phyloP scores from a whole-genome alignment of 2,329 filamentous ascomycete genomes.

The Hawksworthiomyces lignivorus region DNA sequence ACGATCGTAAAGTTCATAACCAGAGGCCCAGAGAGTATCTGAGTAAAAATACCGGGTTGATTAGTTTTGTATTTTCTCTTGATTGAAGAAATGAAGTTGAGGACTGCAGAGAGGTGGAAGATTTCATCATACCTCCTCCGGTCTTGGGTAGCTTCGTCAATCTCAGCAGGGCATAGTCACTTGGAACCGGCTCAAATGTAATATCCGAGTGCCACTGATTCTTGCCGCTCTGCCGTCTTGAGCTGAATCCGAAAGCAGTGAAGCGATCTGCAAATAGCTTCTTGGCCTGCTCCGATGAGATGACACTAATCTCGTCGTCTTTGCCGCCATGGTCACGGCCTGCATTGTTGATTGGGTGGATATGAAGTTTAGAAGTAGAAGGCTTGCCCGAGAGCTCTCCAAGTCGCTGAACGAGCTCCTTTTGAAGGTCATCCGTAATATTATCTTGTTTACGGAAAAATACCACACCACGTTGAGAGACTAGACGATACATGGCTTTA shows the following conservation, averaged over 20 bases:
- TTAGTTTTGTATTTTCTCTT: no score
- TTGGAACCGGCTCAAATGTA: slow-evolving; percentile 38
- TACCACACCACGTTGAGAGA: slow-evolving; percentile 42
- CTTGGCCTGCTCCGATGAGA: slow-evolving; percentile 31
- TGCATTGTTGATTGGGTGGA: slow-evolving; percentile 34
- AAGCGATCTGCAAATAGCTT: slow-evolving; percentile 10
- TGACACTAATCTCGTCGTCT: slow-evolving; percentile 38
- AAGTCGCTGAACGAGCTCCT: slow-evolving; percentile 13
- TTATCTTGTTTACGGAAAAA: slow-evolving; percentile 41
- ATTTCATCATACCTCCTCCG: slow-evolving; percentile 24
- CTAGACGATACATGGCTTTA: no score
- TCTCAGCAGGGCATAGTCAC: slow-evolving; percentile 37
- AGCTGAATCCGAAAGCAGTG: neutral
- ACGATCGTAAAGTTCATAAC: slow-evolving; percentile 59
- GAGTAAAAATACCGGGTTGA: no score
- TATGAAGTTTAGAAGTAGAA: slow-evolving; percentile 41
- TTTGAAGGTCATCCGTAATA: slow-evolving; percentile 9
- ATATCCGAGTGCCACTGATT: slow-evolving; percentile 40
- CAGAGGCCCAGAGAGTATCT: slow-evolving; percentile 60
- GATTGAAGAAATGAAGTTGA: no score
- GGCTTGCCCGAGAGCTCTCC: slow-evolving; percentile 25
- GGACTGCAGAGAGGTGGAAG: no score
- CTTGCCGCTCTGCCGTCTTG: slow-evolving; percentile 8
- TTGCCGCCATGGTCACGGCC: slow-evolving; percentile 5
- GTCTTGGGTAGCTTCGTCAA: slow-evolving; percentile 33